Evolutionary conservation across 306 rosid genomes (phyloP).

Genomic region (Oemleria cerasiformis): DNA sequence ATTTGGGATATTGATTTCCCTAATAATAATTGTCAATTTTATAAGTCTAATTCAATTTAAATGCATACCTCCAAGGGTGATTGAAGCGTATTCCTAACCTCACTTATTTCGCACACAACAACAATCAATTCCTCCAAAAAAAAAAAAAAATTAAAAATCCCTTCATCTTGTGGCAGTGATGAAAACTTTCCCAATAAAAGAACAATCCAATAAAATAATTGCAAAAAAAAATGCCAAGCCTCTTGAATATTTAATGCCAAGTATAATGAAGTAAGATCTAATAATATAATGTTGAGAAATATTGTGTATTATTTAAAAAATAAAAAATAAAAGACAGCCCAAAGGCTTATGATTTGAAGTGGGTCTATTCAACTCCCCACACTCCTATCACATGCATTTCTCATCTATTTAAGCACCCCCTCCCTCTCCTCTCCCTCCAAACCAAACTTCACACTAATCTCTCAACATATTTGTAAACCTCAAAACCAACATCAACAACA

Average conservation of each 20-base stretch:
- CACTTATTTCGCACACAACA: constrained; percentile 18
- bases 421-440: constrained; percentile 38
- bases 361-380: constrained; percentile 25
- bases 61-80: constrained; percentile 18
- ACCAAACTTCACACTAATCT: constrained; percentile 33
- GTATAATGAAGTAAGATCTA: constrained; percentile 31
- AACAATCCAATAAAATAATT: constrained; percentile 26
- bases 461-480: constrained; percentile 13
- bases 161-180: constrained; percentile 11
- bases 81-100: constrained; percentile 18
- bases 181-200: constrained; percentile 36
- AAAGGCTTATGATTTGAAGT: constrained; percentile 35
- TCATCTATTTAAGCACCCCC: constrained; percentile 52
- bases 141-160: not conserved
- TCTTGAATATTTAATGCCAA: not conserved
- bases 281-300: constrained; percentile 35
- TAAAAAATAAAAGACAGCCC: constrained; percentile 16
- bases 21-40: not conserved
- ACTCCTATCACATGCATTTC: constrained; percentile 43
- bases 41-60: not conserved
- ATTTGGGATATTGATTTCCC: not conserved
- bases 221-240: constrained; percentile 33
- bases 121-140: not conserved
- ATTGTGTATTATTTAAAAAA: constrained; percentile 22
- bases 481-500: not conserved